Conservation (phyloP, 192 early-diverging fungal species). For the Thamnidium elegans region DNA sequence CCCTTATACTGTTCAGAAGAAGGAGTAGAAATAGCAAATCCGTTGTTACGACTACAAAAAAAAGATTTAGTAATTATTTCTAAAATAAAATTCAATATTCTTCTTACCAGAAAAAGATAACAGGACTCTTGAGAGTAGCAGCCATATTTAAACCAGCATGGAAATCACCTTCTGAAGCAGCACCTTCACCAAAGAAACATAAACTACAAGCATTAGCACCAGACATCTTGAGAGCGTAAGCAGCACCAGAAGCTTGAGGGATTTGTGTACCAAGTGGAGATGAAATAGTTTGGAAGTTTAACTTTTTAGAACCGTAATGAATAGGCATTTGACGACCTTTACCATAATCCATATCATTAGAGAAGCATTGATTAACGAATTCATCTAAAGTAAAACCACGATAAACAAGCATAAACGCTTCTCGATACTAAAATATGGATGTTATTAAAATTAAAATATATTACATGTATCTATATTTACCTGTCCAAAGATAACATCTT, state of each 20-base stretch:
- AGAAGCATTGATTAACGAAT: slow-evolving; percentile 97
- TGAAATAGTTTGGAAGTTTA: slow-evolving; percentile 95
- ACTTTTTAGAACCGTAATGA: slow-evolving; percentile 85
- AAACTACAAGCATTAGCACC: slow-evolving; percentile 77
- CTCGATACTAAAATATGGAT: slow-evolving; percentile 73
- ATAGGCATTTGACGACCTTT: slow-evolving; percentile 99
- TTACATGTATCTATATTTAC: slow-evolving; percentile 41
- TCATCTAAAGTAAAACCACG: slow-evolving; percentile 92
- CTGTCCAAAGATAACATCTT: slow-evolving; percentile 94
- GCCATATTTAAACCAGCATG: slow-evolving; percentile 98
- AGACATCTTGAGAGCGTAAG: slow-evolving; percentile 87
- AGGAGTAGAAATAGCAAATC: slow-evolving; percentile 97
- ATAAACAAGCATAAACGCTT: slow-evolving; percentile 90
- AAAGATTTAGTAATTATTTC: background rate
- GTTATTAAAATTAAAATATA: background rate
- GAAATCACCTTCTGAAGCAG: slow-evolving; percentile 97
- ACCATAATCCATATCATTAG: slow-evolving; percentile 81
- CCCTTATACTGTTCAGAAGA: slow-evolving; percentile 94
- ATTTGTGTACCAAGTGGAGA: slow-evolving; percentile 96
- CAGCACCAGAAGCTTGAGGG: slow-evolving; percentile 95
- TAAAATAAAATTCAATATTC: background rate
- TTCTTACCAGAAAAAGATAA: slow-evolving; percentile 88
- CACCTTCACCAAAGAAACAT: slow-evolving; percentile 98
- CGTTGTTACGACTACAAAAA: slow-evolving; percentile 88
- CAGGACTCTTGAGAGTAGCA: slow-evolving; percentile 84